Evolutionary conservation across 306 rosid species (phyloP), one percentile per base, ranked within the genome.

Genomic region (Vigna reflexopilosa): DNA sequence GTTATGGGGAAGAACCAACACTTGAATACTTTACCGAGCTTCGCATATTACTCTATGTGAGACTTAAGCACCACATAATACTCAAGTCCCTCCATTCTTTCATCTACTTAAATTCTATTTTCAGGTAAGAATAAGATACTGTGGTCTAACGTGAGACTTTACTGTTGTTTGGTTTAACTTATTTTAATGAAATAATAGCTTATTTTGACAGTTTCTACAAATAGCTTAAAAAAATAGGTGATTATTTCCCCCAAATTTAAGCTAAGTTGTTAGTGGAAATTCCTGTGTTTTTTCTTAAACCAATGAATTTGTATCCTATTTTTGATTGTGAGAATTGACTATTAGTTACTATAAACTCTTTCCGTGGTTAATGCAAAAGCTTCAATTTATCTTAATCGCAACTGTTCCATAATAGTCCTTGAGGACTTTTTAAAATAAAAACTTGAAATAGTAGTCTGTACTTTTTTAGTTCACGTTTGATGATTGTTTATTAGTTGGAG

Each of bases 291-390:
- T 13, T 32, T 15, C 15, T 54, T 34, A 6, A 19, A 34, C 22
- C 36, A 16, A 50, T 16, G 62, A 77, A 70, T 32, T 12, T 40
- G 68, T 54, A 59, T 67, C 24, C 45, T 54, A 26, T 48, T 48
- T 62, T 63, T 67, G 44, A 42, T 36, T 54, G 65, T 49, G 28
- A 49, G 28, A 28, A 34, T 70, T 30, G 61, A 49, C 4, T 2
- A 15, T 66, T 66, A 40, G 52, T 38, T 63, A 48, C 48, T 34
- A 7, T 63, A 7, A 16, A 63, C 20, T 9, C 22, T 6, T 30
- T 48, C 15, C 10, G 4, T 30, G 38, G 78, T 36, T 19, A 73
- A 54, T 66, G 75, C 59, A 11, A 52, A 40, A 54, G 54, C 66
- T 59, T 59, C 40, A 14, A 59, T 26, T 13, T 28, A 5, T 59